Evolutionary conservation across 2,329 filamentous ascomycete genomes (phyloP), one percentile per base, ranked within the genome.

Genomic region (Alternaria triticina): DNA sequence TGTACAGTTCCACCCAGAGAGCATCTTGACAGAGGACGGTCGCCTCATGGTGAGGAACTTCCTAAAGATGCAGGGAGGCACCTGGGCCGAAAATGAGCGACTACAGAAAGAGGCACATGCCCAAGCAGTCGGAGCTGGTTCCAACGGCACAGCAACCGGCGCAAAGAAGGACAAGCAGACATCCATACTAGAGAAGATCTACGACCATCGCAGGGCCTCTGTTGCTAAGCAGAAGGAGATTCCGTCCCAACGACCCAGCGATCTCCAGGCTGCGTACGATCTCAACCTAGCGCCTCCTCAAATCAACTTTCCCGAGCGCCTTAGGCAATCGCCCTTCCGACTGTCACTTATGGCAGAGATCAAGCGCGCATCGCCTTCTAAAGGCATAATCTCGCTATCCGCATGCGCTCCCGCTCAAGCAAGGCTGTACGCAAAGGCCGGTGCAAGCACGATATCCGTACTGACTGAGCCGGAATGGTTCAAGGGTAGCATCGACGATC

Each of bases 381-480:
- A 99, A 82, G 96, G 96, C 22, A 88, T 96, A 43, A 98, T 99
- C 66, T 93, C 94, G 1, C 86, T 97, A 3, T 89, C 93, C 25
- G 91, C 94, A 22, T 96, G 91, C 72, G 96, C 96, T 10, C 94
- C 96, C 23, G 89, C 90, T 6, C 96, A 99, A 80, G 96, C 96
- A 45, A 89, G 90, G 67, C 93, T 91, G 70, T 99, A 99, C 79
- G 96, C 96, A 10, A 86, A 96, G 55, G 94, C 96, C 7, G 96
- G 96, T 13, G 96, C 96, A 51, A 98, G 95, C 77, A 93, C 97
- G 43, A 99, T 99, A 70, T 98, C 96, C 1, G 96, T 99, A n/a
- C 87, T 99, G 50, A 99, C 96, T 0, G 96, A 99, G 81, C 96
- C 96, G 0, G 92, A 98, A 76, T 99, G 96, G 96, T 99, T 99